Percentiles rank a stretch among this genome's conserved stretches.
Conservation (phyloP, 2,329 filamentous ascomycete species). For the Fusarium irregulare region DNA sequence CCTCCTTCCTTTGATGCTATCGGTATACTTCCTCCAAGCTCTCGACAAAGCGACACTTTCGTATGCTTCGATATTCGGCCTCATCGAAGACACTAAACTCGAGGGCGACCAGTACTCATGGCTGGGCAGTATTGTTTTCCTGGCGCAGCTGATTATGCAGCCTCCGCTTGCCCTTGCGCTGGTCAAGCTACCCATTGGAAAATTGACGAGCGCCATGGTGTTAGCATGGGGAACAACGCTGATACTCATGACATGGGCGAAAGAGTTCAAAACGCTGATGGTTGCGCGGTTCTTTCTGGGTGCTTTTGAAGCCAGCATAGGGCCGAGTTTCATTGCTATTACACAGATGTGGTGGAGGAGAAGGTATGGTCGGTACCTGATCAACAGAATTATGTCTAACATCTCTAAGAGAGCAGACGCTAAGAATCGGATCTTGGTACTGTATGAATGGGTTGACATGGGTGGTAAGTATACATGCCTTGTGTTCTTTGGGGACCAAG, state of each 20-base stretch:
- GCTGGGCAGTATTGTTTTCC: slow-evolving; percentile 70
- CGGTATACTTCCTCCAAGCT: slow-evolving; percentile 72
- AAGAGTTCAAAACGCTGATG: slow-evolving; percentile 61
- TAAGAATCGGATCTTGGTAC: slow-evolving; percentile 68
- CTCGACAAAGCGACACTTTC: slow-evolving; percentile 71
- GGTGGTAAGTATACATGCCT: slow-evolving; percentile 52
- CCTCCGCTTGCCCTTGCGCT: slow-evolving; percentile 66
- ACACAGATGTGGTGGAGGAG: slow-evolving; percentile 72
- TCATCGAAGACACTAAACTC: slow-evolving; percentile 68
- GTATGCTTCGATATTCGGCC: slow-evolving; percentile 72
- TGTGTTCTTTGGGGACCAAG: neutral
- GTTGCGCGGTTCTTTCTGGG: slow-evolving; percentile 67
- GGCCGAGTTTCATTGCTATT: slow-evolving; percentile 66
- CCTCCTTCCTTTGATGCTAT: slow-evolving; percentile 61
- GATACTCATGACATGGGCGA: slow-evolving; percentile 63
- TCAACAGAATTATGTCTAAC: slow-evolving; percentile 10
- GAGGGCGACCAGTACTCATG: slow-evolving; percentile 69
- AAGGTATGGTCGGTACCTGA: slow-evolving; percentile 42
- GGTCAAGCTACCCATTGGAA: slow-evolving; percentile 70
- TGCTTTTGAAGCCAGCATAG: slow-evolving; percentile 62
- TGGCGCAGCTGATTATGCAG: slow-evolving; percentile 70
- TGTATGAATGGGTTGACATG: slow-evolving; percentile 70
- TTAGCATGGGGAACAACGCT: slow-evolving; percentile 66
- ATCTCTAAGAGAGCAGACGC: slow-evolving; percentile 62
- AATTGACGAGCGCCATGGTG: slow-evolving; percentile 68